phyloP scores from a whole-genome alignment of 225 moss, liverwort and hornwort genomes.

The Asterella californica region DNA sequence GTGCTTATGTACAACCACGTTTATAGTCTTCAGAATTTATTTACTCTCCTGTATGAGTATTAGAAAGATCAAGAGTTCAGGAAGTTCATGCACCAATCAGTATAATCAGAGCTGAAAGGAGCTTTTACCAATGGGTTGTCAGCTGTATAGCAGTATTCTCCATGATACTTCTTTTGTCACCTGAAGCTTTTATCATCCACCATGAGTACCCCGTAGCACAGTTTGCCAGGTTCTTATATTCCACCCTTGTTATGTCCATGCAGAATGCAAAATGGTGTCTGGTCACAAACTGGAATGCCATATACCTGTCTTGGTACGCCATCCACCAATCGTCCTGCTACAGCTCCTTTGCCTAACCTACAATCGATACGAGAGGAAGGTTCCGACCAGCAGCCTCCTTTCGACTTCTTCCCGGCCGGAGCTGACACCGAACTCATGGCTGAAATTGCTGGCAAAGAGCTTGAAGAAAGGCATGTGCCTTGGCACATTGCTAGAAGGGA shows the following conservation, averaged over 20 bases:
- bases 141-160: not conserved
- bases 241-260: not conserved
- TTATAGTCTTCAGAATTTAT: not conserved
- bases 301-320: constrained; percentile 71
- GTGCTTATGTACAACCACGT: constrained; percentile 15
- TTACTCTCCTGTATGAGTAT: not conserved
- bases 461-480: constrained; percentile 26
- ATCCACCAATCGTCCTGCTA: constrained; percentile 44
- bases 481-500: constrained; percentile 42
- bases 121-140: not conserved
- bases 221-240: too few species aligned
- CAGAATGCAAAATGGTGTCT: constrained; percentile 83
- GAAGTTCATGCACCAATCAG: not conserved
- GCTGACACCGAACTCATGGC: constrained; percentile 31
- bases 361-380: constrained; percentile 17
- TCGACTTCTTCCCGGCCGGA: constrained; percentile 57
- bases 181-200: not conserved
- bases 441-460: constrained; percentile 29
- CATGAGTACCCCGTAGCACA: not conserved
- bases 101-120: not conserved
- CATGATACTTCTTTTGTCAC: not conserved
- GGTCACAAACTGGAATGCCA: constrained; percentile 74
- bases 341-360: constrained; percentile 58
- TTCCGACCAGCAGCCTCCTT: constrained; percentile 22
- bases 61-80: not conserved